Evolutionary conservation across 2,329 filamentous ascomycete genomes (phyloP).

Genomic region (Penicillium paneum): DNA sequence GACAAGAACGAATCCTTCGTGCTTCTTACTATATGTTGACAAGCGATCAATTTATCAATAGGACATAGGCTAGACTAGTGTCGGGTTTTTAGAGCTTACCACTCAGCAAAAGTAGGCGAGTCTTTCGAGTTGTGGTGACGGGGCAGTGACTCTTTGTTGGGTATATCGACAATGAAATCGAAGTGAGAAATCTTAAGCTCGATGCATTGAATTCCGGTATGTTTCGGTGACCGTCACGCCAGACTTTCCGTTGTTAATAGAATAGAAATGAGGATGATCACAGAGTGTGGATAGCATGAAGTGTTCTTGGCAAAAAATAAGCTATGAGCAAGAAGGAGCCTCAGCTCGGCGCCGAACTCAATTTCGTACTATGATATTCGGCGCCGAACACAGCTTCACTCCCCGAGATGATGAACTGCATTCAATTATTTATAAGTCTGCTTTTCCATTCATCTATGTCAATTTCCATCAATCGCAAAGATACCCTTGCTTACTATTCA

Average conservation of each 20-base stretch:
- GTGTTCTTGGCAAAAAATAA: neutral
- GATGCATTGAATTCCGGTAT: neutral
- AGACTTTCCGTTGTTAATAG: neutral
- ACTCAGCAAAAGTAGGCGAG: too few relatives aligned
- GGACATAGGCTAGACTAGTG: too few relatives aligned
- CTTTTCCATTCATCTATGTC: neutral
- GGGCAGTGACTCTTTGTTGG: too few relatives aligned
- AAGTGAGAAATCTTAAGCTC: neutral
- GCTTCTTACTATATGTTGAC: too few relatives aligned
- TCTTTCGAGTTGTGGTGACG: too few relatives aligned
- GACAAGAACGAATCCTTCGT: too few relatives aligned
- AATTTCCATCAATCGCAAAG: neutral
- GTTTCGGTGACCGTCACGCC: neutral
- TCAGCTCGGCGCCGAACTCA: conserved; percentile 1
- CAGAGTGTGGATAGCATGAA: neutral
- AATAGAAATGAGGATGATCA: neutral
- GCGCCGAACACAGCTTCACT: neutral
- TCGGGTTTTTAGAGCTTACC: too few relatives aligned
- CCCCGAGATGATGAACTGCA: neutral
- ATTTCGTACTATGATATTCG: neutral
- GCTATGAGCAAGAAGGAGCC: neutral
- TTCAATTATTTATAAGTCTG: neutral
- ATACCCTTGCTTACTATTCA: neutral
- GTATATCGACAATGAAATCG: too few relatives aligned
- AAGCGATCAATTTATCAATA: too few relatives aligned